Evolutionary conservation across 1,284 basidiomycete genomes (phyloP), one percentile per base, ranked within the genome.

Genomic region (Erythrobasidium hasegawianum): DNA sequence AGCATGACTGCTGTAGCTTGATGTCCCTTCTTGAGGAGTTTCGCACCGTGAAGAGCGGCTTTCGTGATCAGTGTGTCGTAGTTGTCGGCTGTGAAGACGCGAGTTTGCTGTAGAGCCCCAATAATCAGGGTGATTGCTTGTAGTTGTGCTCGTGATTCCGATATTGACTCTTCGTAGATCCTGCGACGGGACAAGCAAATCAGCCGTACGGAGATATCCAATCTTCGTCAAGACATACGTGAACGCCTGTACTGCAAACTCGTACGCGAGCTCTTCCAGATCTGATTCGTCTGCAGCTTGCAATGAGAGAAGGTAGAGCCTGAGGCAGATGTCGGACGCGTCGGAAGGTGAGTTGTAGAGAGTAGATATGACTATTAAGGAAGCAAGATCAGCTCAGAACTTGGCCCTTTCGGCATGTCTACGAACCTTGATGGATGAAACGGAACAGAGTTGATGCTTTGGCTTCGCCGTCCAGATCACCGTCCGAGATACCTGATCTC

Each of bases 21-120:
- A 78, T 96, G 93, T 26, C 90, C 89, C 81, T 97, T 96, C 83
- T 97, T 97, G 76, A 97, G 77, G 70, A 96, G 77, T 78, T 94
- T 93, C 52, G 91, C 89, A 4, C 90, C 91, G 76, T 97, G 93
- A 72, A 96, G 79, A 9, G 93, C 92, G 22, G 92, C 93, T 79
- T 97, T 97, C 39, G 93, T 95, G 74, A 96, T 91, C 69, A 97
- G 79, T 2, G 92, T 96, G 75, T 96, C 93, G 75, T 95, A 96
- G 75, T 94, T 94, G 73, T 96, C 93, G 54, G 84, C 83, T 29
- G 87, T 87, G 76, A 96, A 96, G 24, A 93, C 90, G 68, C 86
- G 81, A 26, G 89, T 87, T 22, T 85, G 85, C 71, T 91, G 89
- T 41, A 96, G 79, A 4, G 90, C 88, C 53, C 87, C 87, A 64